Base-by-base conservation (phyloP, 331 rosid genomes). In the Dryas integrifolia region DNA sequence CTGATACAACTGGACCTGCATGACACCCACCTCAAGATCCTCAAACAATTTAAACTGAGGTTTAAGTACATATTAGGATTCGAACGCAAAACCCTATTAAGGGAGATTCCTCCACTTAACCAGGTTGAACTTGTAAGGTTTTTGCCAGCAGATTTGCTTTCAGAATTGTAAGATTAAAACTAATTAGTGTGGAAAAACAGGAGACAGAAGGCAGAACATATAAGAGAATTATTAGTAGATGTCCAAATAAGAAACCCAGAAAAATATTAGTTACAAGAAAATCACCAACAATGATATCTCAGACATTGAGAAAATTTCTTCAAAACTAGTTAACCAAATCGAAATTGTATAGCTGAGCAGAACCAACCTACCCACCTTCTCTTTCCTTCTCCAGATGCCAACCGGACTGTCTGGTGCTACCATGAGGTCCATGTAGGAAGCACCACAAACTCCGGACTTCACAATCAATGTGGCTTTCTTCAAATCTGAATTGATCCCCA, bases 401-500 rank as follows among this genome's bases (percentile, higher is more conserved):
- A 12, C 48, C 3, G 26, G 40, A 7, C 21, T 5, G 21, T 4
- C 12, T 1, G 13, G 21, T 38, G 5, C 24, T 3, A 16, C 55
- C 11, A 44, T 24, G 43, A 65, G 56, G 41, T 65, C 70, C 43
- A 21, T 45, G 70, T 46, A 7, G 24, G 24, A 21, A 21, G 24
- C 24, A 21, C 24, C 24, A 21, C 24, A 21, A 21, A 21, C 24
- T 21, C 24, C 24, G 24, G 24, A 21, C 3, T 39, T 40, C 4
- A n/a, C 15, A 3, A 41, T 63, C 30, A 18, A 7, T 39, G 11
- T 2, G 18, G 30, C 12, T 51, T 18, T 51, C 16, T 69, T 68
- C 50, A 69, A 24, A 26, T 47, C 14, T 58, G 48, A 46, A 53
- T 62, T 51, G 46, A 57, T 59, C 64, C 51, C 18, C 44, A 73